Evolutionary conservation across 305 asterid genomes (phyloP), one percentile per base, ranked within the genome.

Genomic region (Ajuga reptans): DNA sequence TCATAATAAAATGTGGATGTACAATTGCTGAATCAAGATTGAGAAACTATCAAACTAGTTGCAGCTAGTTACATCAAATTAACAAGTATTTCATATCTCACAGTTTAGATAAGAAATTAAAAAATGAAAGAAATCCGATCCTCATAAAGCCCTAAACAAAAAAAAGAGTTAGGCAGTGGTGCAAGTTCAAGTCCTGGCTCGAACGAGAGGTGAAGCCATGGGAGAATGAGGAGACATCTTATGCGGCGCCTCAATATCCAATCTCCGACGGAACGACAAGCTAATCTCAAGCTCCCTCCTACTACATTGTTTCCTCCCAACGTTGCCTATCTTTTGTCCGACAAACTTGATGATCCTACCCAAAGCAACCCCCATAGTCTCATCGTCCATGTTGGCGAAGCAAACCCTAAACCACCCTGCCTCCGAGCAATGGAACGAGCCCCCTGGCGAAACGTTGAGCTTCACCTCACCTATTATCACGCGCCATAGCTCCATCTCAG

Each of bases 181-280:
- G 11, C 0, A 29, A 2, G 0, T 16, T 84, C 67, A 81, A 66
- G 78, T 84, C 68, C 76, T 78, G 1, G 95, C 90, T 7, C 84
- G 83, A 46, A 87, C 93, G 2, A 87, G 80, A 2, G 96, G 96
- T 37, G 95, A 90, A 56, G 85, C 17, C 89, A 90, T 86, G 0
- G 89, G 93, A 53, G 96, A 89, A 24, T 83, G 92, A 62, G 91
- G 86, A 1, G 92, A 81, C 83, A 80, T 81, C 31, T 17, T 74
- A 39, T 66, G 78, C 4, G 80, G 73, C 10, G 79, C 55, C 85
- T 78, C 71, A 74, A 76, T 21, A 7, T 90, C 90, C 77, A 81
- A 18, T 64, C 89, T 69, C 0, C 86, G 77, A 1, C 89, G 79
- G 43, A 84, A 90, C 0, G 95, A 86, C 72, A 90, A 74, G 76